These are phyloP conservation scores for Takakia lepidozioides DNA, from an alignment of 225 moss, liverwort and hornwort genomes.

Conservation along the genomic window DNA sequence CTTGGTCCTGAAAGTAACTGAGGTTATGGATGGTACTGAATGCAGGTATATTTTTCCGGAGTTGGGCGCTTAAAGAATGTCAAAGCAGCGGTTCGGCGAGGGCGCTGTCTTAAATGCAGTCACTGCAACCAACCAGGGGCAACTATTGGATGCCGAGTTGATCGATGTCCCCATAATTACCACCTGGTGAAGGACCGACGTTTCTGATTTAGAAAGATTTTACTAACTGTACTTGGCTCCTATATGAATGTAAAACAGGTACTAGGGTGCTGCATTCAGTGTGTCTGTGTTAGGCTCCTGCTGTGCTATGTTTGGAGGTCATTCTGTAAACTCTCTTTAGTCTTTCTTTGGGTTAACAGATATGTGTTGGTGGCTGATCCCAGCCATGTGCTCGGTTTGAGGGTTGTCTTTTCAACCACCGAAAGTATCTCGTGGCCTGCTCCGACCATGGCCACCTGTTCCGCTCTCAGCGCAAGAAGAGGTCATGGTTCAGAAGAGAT, in stretches of 20 bases:
- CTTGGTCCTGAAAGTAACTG: no score
- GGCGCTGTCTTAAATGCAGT: constrained; percentile 63
- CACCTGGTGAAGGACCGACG: constrained; percentile 44
- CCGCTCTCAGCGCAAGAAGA: constrained; percentile 50
- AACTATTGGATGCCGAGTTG: constrained; percentile 82
- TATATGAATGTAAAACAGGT: no score
- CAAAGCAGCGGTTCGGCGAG: constrained; percentile 73
- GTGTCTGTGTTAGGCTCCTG: no score
- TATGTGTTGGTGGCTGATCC: constrained; percentile 18
- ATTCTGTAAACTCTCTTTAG: not conserved
- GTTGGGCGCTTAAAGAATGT: constrained; percentile 80
- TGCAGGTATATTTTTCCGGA: constrained; percentile 73
- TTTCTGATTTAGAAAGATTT: not conserved
- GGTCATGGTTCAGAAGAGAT: constrained; percentile 25
- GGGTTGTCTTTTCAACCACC: constrained; percentile 70
- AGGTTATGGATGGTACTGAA: no score
- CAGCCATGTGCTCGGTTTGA: constrained; percentile 87
- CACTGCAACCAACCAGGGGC: constrained; percentile 75
- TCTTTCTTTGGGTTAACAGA: constrained; percentile 2
- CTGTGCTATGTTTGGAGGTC: constrained; percentile 1
- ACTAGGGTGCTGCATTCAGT: no score
- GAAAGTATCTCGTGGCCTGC: constrained; percentile 81
- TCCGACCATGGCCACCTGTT: constrained; percentile 67
- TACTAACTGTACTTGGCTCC: no score
- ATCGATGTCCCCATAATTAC: constrained; percentile 75